These are phyloP conservation scores for Tripidium arundinaceum DNA, from an alignment of 202 grass and related monocot species.

Conservation along the genomic window DNA sequence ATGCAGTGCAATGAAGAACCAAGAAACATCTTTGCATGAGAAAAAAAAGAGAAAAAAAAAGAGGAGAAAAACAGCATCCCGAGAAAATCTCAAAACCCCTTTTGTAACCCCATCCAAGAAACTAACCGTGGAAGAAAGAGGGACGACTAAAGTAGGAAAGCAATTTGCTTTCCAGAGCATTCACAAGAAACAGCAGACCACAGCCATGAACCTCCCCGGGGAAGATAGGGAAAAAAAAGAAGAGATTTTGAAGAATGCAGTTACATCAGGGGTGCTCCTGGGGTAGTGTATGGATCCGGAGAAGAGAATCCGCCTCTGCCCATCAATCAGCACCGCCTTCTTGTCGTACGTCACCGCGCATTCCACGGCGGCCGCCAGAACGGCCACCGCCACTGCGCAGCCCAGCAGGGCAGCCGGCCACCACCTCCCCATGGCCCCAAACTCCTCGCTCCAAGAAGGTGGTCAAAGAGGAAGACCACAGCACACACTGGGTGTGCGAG, in stretches of 20 bases:
- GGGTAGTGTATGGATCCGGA: slow-evolving; percentile 99
- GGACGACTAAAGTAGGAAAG: not conserved
- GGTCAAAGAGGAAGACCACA: slow-evolving; percentile 40
- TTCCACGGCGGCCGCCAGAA: slow-evolving; percentile 36
- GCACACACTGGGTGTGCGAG: slow-evolving; percentile 1
- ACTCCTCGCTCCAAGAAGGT: slow-evolving; percentile 28
- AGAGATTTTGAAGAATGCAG: slow-evolving; percentile 23
- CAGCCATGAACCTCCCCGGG: not conserved
- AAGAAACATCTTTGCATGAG: slow-evolving; percentile 49
- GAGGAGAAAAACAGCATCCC: not conserved
- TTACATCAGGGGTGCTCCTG: slow-evolving; percentile 95
- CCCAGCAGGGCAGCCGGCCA: slow-evolving; percentile 38
- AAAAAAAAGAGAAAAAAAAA: not conserved
- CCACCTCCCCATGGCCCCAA: slow-evolving; percentile 30
- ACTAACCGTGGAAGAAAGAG: not conserved
- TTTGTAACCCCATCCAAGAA: slow-evolving; percentile 1
- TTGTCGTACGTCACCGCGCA: slow-evolving; percentile 84
- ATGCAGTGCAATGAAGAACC: too few species aligned
- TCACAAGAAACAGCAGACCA: slow-evolving; percentile 16
- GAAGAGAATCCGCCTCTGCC: slow-evolving; percentile 84
- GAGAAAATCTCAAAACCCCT: slow-evolving; percentile 19
- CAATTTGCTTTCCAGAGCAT: slow-evolving; percentile 10
- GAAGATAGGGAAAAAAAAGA: not conserved
- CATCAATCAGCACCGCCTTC: slow-evolving; percentile 80
- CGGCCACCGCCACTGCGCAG: slow-evolving; percentile 22